phyloP scores from a whole-genome alignment of 805 yeast genomes.

The Yamadazyma laniorum region DNA sequence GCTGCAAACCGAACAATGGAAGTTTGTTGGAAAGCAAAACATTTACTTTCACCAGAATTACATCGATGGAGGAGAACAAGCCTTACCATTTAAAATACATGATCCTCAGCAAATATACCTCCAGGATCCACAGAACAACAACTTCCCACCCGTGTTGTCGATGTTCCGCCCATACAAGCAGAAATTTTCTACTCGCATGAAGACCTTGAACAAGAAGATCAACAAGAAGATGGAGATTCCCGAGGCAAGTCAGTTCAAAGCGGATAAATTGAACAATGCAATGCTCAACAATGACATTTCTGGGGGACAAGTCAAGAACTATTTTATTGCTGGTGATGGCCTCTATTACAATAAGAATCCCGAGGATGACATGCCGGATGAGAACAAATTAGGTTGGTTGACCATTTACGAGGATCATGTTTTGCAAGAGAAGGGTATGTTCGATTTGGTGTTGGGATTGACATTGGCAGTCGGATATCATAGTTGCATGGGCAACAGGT shows the following conservation, averaged over 20 bases:
- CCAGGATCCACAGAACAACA: constrained; percentile 14
- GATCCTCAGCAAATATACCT: constrained; percentile 27
- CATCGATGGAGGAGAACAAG: constrained; percentile 14
- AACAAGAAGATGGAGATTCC: constrained; percentile 6
- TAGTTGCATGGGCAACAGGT: neutral
- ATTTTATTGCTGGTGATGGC: constrained; percentile 56
- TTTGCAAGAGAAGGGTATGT: constrained; percentile 41
- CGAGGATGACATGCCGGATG: constrained; percentile 60
- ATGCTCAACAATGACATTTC: constrained; percentile 22
- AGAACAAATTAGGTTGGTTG: constrained; percentile 62
- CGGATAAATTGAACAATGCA: constrained; percentile 10
- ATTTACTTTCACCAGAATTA: constrained; percentile 39
- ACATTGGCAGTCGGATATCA: constrained; percentile 49
- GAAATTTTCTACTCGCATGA: constrained; percentile 35
- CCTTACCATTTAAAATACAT: constrained; percentile 10
- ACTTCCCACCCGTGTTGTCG: constrained; percentile 31
- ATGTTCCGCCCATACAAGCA: constrained; percentile 43
- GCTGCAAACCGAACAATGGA: constrained; percentile 17
- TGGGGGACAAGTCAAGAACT: constrained; percentile 26
- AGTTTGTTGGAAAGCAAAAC: constrained; percentile 33
- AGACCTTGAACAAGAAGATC: constrained; percentile 28
- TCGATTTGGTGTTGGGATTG: constrained; percentile 54
- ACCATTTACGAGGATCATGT: constrained; percentile 52
- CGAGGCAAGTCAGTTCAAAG: constrained; percentile 1
- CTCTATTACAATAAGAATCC: constrained; percentile 44